Conservation (phyloP, 2,329 filamentous ascomycete genomes). For the Pseudopyricularia cyperi region DNA sequence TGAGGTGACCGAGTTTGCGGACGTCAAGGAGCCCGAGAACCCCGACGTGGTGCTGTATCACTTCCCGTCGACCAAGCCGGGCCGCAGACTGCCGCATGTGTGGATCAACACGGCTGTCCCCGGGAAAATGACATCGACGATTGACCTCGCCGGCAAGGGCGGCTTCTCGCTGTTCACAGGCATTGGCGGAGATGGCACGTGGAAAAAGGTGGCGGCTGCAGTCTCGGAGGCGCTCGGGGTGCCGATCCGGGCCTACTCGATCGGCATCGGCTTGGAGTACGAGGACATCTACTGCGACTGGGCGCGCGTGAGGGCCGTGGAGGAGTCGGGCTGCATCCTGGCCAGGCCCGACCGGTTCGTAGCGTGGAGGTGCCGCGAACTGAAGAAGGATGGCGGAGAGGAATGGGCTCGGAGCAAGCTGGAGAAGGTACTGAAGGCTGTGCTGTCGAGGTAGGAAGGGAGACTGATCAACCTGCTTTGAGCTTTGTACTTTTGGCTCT, state of each 20-base stretch:
- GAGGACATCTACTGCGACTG: slow-evolving; percentile 52
- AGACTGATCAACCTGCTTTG: background rate
- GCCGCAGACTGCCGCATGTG: slow-evolving; percentile 45
- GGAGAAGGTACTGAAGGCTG: slow-evolving; percentile 9
- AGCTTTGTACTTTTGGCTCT: background rate
- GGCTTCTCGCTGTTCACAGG: slow-evolving; percentile 37
- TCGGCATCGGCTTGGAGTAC: slow-evolving; percentile 46
- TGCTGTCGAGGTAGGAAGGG: slow-evolving; percentile 6
- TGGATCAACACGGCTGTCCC: slow-evolving; percentile 43
- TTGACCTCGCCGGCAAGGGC: slow-evolving; percentile 46
- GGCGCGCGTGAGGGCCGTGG: slow-evolving; percentile 36
- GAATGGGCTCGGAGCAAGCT: slow-evolving; percentile 6
- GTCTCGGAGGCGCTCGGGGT: slow-evolving; percentile 27
- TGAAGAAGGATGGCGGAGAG: slow-evolving; percentile 6
- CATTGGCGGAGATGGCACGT: slow-evolving; percentile 35
- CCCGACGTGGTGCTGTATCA: slow-evolving; percentile 27
- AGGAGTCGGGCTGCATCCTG: slow-evolving; percentile 44
- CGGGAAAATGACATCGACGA: slow-evolving; percentile 34
- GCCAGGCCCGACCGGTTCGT: slow-evolving; percentile 47
- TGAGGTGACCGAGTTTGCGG: slow-evolving; percentile 15
- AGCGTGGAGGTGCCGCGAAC: slow-evolving; percentile 27
- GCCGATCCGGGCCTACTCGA: slow-evolving; percentile 31
- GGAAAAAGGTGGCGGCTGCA: slow-evolving; percentile 33
- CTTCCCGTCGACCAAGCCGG: slow-evolving; percentile 41
- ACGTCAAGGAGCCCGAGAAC: slow-evolving; percentile 8